Evolutionary conservation across 352 stramenopile species (phyloP), one percentile per base, ranked within the genome.

Genomic region (Saprolegnia parasitica): DNA sequence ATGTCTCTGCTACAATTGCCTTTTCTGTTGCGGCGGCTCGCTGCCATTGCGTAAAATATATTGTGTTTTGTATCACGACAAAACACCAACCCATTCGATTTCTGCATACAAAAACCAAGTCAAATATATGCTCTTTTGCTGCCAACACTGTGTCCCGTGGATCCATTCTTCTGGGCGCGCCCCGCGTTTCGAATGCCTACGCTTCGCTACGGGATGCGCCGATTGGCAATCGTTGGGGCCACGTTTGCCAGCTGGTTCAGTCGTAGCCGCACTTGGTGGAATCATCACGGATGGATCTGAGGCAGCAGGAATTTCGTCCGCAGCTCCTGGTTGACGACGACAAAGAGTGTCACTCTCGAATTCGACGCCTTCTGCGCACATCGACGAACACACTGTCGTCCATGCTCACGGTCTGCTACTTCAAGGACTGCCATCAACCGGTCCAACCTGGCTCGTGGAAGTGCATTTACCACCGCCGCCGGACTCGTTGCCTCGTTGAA

Each of bases 391-490:
- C 29, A 35, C 29, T 35, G 29, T 35, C 29, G 29, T 35, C 29
- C 29, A 35, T 49, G 42, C 42, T 49, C 42, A 49, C 42, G 42
- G 42, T 49, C 8, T 65, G 56, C 40, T 65, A 37, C 56, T 65
- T 65, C 40, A 52, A 52, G 24, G 56, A 37, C 15, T 65, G 56
- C 40, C 15, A 18, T 21, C 39, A 52, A 16, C 23, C 35, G 4
- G 56, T 52, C 8, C n/a, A 49, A 13, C 20, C 24, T 8, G 24
- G 39, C 40, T 49, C 58, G 20, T 21, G 15, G 35, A 67, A 67
- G 23, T 67, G 58, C 26, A 42, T 55, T 16, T 67, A 55, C 42
- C 58, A 67, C 40, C 20, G 29, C 49, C 58, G 50, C 16, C 58
- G 58, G 4, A 35, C 58, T 6, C 26, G 49, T 5, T 67, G 58